A percentile compares a stretch with the other conserved stretches of the same genome.
phyloP scores from a whole-genome alignment of 768 basidiomycete genomes.

The Lactarius deliciosus region DNA sequence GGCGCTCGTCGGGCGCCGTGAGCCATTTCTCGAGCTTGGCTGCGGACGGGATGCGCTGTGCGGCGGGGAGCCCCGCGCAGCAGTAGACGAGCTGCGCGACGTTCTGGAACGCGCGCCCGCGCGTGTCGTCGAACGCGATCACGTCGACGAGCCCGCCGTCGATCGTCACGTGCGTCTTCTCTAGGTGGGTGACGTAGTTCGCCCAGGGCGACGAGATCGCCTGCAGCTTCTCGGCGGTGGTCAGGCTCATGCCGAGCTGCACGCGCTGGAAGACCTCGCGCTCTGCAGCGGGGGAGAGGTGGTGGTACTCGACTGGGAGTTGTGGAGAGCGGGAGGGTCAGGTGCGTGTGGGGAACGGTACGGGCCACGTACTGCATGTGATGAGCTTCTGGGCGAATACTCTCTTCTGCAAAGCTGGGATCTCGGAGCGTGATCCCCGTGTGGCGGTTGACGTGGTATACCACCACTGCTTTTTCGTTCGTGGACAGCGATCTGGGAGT shows the following conservation, averaged over 20 bases:
- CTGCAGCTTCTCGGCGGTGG: slow-evolving; percentile 76
- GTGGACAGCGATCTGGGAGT: slow-evolving; percentile 51
- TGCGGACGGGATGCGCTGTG: slow-evolving; percentile 43
- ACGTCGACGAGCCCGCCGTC: slow-evolving; percentile 57
- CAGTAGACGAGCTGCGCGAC: slow-evolving; percentile 69
- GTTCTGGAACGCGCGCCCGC: slow-evolving; percentile 74
- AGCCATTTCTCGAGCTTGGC: slow-evolving; percentile 54
- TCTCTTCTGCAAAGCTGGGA: slow-evolving; percentile 53
- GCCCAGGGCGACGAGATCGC: slow-evolving; percentile 73
- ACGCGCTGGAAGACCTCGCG: slow-evolving; percentile 83
- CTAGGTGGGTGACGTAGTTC: slow-evolving; percentile 61
- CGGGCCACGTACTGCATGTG: slow-evolving; percentile 53
- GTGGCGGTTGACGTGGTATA: slow-evolving; percentile 53
- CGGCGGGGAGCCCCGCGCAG: slow-evolving; percentile 51
- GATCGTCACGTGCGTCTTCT: slow-evolving; percentile 52
- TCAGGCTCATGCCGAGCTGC: slow-evolving; percentile 73
- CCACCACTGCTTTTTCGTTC: slow-evolving; percentile 61
- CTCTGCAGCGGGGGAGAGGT: slow-evolving; percentile 55
- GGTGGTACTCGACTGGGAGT: slow-evolving; percentile 62
- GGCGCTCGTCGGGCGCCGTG: slow-evolving; percentile 35
- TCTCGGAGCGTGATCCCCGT: slow-evolving; percentile 45
- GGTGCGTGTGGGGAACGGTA: neutral
- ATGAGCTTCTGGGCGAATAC: slow-evolving; percentile 55
- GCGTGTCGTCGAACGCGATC: slow-evolving; percentile 62
- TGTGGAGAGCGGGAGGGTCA: neutral